Conservation (phyloP, 345 rosid species). For the Turritis glabra region DNA sequence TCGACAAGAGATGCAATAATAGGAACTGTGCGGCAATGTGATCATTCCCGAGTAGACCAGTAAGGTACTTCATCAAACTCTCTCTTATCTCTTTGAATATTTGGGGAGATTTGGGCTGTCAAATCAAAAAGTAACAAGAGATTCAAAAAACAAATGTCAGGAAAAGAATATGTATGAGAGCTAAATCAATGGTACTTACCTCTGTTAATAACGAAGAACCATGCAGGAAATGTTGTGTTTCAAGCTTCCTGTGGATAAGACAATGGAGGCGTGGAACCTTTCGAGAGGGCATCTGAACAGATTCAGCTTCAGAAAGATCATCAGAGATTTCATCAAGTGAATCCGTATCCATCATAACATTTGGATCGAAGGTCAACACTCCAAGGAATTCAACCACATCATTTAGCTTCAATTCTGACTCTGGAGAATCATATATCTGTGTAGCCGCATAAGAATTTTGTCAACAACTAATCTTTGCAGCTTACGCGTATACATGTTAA, state of each 20-base stretch:
- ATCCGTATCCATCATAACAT: conserved; percentile 40
- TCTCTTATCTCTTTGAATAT: conserved; percentile 61
- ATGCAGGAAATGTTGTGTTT: conserved; percentile 55
- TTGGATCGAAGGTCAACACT: conserved; percentile 66
- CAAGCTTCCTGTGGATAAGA: conserved; percentile 77
- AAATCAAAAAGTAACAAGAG: conserved; percentile 24
- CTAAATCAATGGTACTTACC: conserved; percentile 41
- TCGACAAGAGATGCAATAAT: conserved; percentile 82
- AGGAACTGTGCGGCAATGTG: conserved; percentile 68
- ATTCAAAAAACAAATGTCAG: not conserved
- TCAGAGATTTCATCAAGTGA: conserved; percentile 47
- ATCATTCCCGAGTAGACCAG: conserved; percentile 77
- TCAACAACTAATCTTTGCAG: conserved; percentile 3
- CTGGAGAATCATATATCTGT: conserved; percentile 82
- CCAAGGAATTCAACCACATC: conserved; percentile 91
- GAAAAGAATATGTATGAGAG: not conserved
- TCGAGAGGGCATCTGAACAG: conserved; percentile 55
- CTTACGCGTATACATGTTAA: not conserved
- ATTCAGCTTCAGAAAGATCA: conserved; percentile 52
- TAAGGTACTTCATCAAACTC: conserved; percentile 68
- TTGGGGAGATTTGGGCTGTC: conserved; percentile 59
- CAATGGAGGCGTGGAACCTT: conserved; percentile 96
- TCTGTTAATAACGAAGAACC: conserved; percentile 47
- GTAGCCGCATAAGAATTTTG: not conserved
- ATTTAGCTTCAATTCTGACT: conserved; percentile 79